Evolutionary conservation across 192 early-diverging fungal genomes (phyloP), one percentile per base, ranked within the genome.

Genomic region (Linnemannia zychae): DNA sequence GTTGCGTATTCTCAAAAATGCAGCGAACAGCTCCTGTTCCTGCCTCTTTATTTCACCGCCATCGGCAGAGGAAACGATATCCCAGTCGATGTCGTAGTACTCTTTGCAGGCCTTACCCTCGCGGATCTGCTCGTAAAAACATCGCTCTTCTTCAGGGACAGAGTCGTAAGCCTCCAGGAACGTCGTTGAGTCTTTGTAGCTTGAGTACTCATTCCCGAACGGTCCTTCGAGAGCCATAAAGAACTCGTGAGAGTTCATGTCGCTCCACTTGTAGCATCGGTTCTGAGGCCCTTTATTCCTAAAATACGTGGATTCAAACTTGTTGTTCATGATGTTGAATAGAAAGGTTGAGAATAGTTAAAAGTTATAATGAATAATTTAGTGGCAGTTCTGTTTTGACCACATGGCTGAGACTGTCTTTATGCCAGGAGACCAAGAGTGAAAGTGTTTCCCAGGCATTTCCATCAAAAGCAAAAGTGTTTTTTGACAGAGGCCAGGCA

Each of bases 91-190:
- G 53, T 28, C 24, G 53, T 57, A 57, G 53, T 57, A 57, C 53
- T 57, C 53, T 57, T 57, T 57, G 53, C 53, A 57, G 13, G 24
- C 24, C 53, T 57, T 44, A 15, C 13, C 24, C 24, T 57, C 53
- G 4, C 53, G 53, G 53, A 57, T 57, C 17, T 57, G 53, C 53
- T 57, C 17, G 24, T 7, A 57, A 13, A 57, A 57, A 13, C 53
- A 57, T 28, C 53, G 53, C 53, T 57, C 24, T 28, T 57, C 53
- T 57, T 57, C 24, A 15, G 13, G 53, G 24, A 57, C 53, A 57
- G 53, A 57, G 53, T 57, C 53, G 4, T 57, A 57, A 57, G 53
- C 53, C 53, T 57, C 16, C 53, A 57, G 53, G 53, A 57, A 57
- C 53, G 24, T 57, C 53, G 53, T 57, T 15, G 53, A 57, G 53